Evolutionary conservation across 2,329 filamentous ascomycete genomes (phyloP), one percentile per base, ranked within the genome.

Genomic region (Ophiocordyceps robertsii): DNA sequence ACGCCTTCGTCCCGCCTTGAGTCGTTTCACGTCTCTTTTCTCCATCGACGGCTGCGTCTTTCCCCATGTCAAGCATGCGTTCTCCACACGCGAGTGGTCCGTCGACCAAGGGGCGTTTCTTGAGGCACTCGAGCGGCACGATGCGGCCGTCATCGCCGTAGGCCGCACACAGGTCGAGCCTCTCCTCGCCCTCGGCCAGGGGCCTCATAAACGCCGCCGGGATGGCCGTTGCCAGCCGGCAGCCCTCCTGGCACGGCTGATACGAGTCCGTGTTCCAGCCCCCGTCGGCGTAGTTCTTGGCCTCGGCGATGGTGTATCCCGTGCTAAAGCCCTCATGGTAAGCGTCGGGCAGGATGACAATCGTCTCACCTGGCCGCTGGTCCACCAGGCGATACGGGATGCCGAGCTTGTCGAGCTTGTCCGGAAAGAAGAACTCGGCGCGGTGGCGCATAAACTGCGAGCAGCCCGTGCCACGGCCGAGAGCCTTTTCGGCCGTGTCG

Each of bases 401-500:
- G 10, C 57, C 58, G 10, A 64, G 53, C 45, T 59, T 60, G n/a
- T 60, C 51, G 2, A 64, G 59, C 44, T 61, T 61, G 29, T 63
- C 56, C 2, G 61, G 61, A 41, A 64, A 64, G 49, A 64, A 58
- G 47, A 64, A 64, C 46, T 64, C 61, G 31, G 61, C 61, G 35
- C 61, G 55, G 48, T 64, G 61, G 17, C 61, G 59, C 61, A 64
- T 64, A 41, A 64, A 64, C 42, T 64, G 61, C 6, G 61, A 64
- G 42, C 61, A 64, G 43, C 53, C 53, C 19, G 43, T 45, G 29
- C 53, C 55, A 29, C 61, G 54, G 10, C 56, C 58, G 16, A 64
- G 52, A 4, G 55, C 56, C 37, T 54, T 47, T 43, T 64, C 61
- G 8, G 60, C 59, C 27, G 56, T 29, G 35, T 60, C 53, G 29